Conservation (phyloP, 2,329 filamentous ascomycete species). For the Periconia digitata region DNA sequence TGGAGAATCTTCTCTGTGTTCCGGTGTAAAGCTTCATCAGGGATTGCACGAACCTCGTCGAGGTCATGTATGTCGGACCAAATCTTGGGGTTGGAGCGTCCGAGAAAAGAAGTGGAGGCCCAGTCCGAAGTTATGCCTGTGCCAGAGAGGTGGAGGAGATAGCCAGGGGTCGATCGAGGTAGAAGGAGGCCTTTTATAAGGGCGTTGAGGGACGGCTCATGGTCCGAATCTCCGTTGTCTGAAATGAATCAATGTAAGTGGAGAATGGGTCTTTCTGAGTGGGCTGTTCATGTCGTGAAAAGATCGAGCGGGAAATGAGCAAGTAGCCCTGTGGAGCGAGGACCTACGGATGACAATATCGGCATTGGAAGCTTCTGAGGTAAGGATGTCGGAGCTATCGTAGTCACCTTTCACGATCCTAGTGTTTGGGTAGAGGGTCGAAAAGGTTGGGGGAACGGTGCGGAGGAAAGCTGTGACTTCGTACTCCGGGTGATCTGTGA, state of each 20-base stretch:
- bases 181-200: slow-evolving; percentile 54
- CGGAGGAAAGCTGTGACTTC: slow-evolving; percentile 50
- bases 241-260: slow-evolving; percentile 40
- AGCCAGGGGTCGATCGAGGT: slow-evolving; percentile 46
- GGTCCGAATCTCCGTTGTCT: slow-evolving; percentile 36
- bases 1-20: slow-evolving; percentile 70
- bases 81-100: slow-evolving; percentile 37
- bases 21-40: slow-evolving; percentile 61
- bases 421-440: slow-evolving; percentile 43
- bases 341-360: slow-evolving; percentile 52
- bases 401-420: slow-evolving; percentile 53
- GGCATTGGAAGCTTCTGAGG: slow-evolving; percentile 49
- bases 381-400: slow-evolving; percentile 48
- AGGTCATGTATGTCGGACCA: slow-evolving; percentile 63
- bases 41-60: slow-evolving; percentile 55
- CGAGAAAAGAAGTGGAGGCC: slow-evolving; percentile 32
- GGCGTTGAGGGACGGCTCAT: slow-evolving; percentile 41
- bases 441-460: slow-evolving; percentile 33
- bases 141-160: slow-evolving; percentile 57
- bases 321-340: background rate
- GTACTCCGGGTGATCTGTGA: slow-evolving; percentile 51
- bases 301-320: no score
- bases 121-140: slow-evolving; percentile 56
- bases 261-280: background rate
- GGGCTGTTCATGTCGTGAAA: background rate